These are phyloP conservation scores for Hemileccinum rubropunctum DNA, from an alignment of 768 basidiomycete species.

Conservation along the genomic window DNA sequence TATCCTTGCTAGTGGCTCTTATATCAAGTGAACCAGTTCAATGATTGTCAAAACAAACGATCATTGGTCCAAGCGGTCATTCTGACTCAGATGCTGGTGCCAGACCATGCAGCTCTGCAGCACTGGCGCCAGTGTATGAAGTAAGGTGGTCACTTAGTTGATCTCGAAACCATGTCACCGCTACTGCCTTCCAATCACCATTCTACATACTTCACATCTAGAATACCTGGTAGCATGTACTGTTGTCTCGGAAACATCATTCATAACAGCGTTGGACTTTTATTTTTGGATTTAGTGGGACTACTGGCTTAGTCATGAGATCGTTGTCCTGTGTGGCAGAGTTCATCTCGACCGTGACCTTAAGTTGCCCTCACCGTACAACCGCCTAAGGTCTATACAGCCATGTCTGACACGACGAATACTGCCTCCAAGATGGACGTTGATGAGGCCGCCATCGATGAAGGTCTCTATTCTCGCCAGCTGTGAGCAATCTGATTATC, in stretches of 20 bases:
- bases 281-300: too few species aligned
- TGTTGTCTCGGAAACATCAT: too few species aligned
- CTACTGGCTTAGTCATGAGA: not conserved
- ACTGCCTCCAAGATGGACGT: constrained; percentile 68
- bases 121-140: too few species aligned
- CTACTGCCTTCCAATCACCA: too few species aligned
- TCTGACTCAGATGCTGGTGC: too few species aligned
- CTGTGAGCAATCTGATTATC: constrained; percentile 53
- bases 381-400: constrained; percentile 1
- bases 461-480: constrained; percentile 91
- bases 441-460: constrained; percentile 86
- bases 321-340: not conserved
- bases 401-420: constrained; percentile 39
- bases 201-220: not conserved
- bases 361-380: constrained; percentile 1
- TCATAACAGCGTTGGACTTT: too few species aligned
- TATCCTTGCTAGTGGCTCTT: too few species aligned
- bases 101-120: too few species aligned
- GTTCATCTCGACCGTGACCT: constrained; percentile 2
- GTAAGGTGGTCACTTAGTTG: too few species aligned
- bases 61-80: too few species aligned
- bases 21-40: not conserved
- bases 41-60: not conserved
- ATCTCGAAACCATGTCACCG: too few species aligned
- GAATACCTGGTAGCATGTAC: too few species aligned